Evolutionary conservation across 2,329 filamentous ascomycete genomes (phyloP).

Genomic region (Colletotrichum godetiae): DNA sequence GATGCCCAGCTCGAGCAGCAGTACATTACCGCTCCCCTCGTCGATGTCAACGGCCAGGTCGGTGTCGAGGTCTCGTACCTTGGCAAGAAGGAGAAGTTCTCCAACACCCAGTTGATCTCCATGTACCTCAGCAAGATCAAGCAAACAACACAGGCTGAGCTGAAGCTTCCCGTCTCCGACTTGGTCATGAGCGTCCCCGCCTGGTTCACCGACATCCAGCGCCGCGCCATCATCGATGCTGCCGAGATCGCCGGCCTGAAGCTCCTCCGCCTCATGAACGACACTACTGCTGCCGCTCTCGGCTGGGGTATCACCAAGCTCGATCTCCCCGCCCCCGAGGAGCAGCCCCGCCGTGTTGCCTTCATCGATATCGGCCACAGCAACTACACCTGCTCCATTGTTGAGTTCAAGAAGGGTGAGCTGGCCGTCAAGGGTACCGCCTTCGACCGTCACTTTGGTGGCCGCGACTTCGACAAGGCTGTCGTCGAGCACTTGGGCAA

Average conservation of each 20-base stretch:
- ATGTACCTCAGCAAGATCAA: constrained; percentile 98
- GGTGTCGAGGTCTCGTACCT: constrained; percentile 94
- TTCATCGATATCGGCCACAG: constrained; percentile 97
- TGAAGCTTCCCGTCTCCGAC: constrained; percentile 91
- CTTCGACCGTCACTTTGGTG: constrained; percentile 96
- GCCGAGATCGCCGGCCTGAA: constrained; percentile 94
- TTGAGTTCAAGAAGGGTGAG: constrained; percentile 98
- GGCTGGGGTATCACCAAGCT: constrained; percentile 98
- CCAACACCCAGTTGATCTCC: constrained; percentile 90
- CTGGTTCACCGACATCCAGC: constrained; percentile 97
- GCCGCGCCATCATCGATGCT: constrained; percentile 88
- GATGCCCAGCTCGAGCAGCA: constrained; percentile 94
- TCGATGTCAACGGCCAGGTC: constrained; percentile 93
- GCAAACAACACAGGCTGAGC: constrained; percentile 85
- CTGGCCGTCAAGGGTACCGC: constrained; percentile 91
- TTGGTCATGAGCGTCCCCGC: constrained; percentile 93
- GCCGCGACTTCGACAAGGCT: constrained; percentile 95
- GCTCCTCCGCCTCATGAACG: constrained; percentile 94
- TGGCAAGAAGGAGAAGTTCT: constrained; percentile 95
- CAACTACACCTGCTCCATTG: constrained; percentile 93
- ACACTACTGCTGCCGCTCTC: constrained; percentile 94
- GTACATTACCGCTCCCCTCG: constrained; percentile 85
- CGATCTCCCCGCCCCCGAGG: constrained; percentile 87
- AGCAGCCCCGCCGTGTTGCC: constrained; percentile 89
- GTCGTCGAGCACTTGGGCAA: constrained; percentile 93